A percentile compares a stretch with the other conserved stretches of the same genome.
Evolutionary conservation across 306 rosid genomes (phyloP).

Genomic region (Potentilla sterilis): DNA sequence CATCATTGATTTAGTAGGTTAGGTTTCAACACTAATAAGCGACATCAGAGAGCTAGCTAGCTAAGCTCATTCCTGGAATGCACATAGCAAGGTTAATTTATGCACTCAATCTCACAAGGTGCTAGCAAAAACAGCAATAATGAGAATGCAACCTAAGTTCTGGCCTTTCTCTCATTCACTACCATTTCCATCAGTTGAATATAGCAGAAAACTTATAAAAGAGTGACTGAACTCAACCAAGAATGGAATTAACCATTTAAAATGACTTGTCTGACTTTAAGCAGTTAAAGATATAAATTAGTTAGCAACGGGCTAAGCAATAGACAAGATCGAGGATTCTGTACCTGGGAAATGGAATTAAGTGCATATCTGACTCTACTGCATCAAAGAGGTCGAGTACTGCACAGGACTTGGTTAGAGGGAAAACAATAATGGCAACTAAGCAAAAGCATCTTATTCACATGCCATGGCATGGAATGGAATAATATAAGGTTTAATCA

Average conservation of each 20-base stretch:
- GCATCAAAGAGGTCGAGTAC: neutral
- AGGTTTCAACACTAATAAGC: neutral
- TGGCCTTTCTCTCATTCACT: neutral
- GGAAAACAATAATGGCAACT: neutral
- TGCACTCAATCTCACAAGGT: neutral
- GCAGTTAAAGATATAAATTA: neutral
- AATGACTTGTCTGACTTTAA: neutral
- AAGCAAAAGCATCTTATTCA: neutral
- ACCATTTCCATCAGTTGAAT: neutral
- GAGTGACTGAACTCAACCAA: neutral
- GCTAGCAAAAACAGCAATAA: neutral
- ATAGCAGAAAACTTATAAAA: neutral
- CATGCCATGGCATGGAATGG: neutral
- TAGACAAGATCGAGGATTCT: neutral
- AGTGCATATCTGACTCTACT: constrained; percentile 12
- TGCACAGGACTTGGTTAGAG: neutral
- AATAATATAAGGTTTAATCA: neutral
- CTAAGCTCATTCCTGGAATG: neutral
- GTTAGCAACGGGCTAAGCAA: constrained; percentile 7
- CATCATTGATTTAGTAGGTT: neutral
- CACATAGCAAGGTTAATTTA: neutral
- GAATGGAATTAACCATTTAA: constrained; percentile 8
- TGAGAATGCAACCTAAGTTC: neutral
- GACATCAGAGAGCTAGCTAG: neutral
- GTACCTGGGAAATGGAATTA: constrained; percentile 12